Evolutionary conservation across 73 alveolate genomes (phyloP).

Genomic region (Paramecium tetraurelia): DNA sequence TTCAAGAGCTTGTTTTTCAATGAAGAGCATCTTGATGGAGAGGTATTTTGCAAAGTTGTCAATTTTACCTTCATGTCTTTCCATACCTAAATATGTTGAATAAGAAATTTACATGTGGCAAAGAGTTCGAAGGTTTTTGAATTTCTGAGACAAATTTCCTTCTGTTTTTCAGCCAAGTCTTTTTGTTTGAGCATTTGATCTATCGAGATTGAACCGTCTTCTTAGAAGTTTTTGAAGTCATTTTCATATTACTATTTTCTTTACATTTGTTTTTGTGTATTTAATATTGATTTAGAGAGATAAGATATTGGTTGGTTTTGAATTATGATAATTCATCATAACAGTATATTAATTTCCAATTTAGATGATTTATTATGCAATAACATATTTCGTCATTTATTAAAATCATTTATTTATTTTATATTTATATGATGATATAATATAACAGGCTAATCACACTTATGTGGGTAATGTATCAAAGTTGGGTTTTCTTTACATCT

Average conservation of each 20-base stretch:
- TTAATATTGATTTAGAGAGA: background rate
- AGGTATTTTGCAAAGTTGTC: background rate
- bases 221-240: background rate
- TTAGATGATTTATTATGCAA: background rate
- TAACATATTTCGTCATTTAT: background rate
- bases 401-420: background rate
- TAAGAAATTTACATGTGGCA: background rate
- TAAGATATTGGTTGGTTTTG: background rate
- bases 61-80: background rate
- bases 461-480: background rate
- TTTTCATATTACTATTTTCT: background rate
- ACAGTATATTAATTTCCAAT: background rate
- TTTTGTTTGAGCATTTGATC: background rate
- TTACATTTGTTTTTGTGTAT: background rate
- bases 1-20: conserved; percentile 22
- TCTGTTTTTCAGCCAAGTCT: background rate
- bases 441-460: background rate
- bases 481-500: background rate
- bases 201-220: background rate
- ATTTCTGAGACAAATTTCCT: background rate
- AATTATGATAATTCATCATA: background rate
- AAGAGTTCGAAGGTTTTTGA: background rate
- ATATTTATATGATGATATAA: background rate
- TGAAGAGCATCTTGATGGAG: background rate
- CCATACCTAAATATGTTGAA: background rate